These are phyloP conservation scores for Mortierella sp. DNA, from an alignment of 371 early-diverging fungal genomes.

Conservation along the genomic window DNA sequence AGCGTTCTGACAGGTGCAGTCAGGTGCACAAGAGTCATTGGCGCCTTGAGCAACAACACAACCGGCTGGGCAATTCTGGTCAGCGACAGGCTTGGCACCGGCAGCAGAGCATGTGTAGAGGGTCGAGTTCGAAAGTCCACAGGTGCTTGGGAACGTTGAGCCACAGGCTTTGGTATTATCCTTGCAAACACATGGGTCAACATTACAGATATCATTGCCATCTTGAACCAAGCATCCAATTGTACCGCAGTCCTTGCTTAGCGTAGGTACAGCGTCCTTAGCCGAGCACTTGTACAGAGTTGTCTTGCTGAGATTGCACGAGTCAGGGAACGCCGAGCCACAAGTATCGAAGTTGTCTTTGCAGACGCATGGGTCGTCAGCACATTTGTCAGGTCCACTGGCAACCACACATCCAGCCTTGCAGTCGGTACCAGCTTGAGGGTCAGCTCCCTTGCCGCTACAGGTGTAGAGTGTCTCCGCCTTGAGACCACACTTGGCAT, in stretches of 20 bases:
- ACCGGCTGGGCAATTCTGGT: neutral
- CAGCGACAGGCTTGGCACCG: constrained; percentile 2
- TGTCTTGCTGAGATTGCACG: constrained; percentile 1
- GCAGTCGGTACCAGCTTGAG: constrained; percentile 1
- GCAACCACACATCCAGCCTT: constrained; percentile 5
- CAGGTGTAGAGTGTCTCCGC: constrained; percentile 10
- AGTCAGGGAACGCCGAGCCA: neutral
- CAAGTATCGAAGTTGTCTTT: neutral
- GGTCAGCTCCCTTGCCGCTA: neutral
- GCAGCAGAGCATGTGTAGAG: constrained; percentile 9
- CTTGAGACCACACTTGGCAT: neutral
- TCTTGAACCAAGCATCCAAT: neutral
- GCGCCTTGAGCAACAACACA: neutral
- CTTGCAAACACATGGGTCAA: constrained; percentile 5
- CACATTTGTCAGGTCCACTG: neutral
- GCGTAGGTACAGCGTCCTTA: neutral
- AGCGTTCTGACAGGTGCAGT: constrained; percentile 8
- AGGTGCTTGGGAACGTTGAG: constrained; percentile 5
- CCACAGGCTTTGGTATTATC: constrained; percentile 10
- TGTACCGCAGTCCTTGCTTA: neutral
- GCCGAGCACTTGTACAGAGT: constrained; percentile 6
- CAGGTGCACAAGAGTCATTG: neutral
- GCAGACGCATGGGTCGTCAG: constrained; percentile 2
- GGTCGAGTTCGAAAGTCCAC: neutral
- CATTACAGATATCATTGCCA: constrained; percentile 7